These are phyloP conservation scores for Aquilaria sinensis DNA, from an alignment of 345 rosid species.

Conservation along the genomic window DNA sequence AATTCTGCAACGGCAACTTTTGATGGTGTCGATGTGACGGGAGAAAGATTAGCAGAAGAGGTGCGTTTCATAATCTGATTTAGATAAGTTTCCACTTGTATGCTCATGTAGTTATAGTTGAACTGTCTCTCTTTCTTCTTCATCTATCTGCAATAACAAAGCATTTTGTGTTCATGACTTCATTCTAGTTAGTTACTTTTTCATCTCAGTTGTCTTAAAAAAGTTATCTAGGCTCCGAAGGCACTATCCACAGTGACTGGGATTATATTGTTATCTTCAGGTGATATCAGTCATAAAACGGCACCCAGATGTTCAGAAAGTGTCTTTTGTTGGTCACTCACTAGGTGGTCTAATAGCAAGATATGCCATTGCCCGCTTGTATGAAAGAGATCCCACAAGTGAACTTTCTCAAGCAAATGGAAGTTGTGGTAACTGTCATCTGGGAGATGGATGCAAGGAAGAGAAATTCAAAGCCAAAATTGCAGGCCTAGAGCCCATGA, in stretches of 20 bases:
- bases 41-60: slow-evolving; percentile 83
- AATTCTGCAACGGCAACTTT: slow-evolving; percentile 56
- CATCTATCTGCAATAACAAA: background rate
- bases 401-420: slow-evolving; percentile 33
- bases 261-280: slow-evolving; percentile 39
- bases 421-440: slow-evolving; percentile 18
- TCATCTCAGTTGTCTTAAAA: background rate
- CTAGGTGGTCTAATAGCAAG: slow-evolving; percentile 85
- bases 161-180: background rate
- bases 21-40: slow-evolving; percentile 91
- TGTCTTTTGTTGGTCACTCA: slow-evolving; percentile 82
- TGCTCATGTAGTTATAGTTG: background rate
- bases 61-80: slow-evolving; percentile 21
- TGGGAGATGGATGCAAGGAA: slow-evolving; percentile 19
- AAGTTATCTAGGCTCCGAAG: background rate
- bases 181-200: no score
- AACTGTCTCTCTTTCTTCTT: background rate
- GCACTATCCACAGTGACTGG: slow-evolving; percentile 1
- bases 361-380: slow-evolving; percentile 79
- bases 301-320: slow-evolving; percentile 51
- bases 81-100: slow-evolving; percentile 9
- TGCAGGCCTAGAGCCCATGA: slow-evolving; percentile 74
- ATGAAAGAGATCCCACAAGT: slow-evolving; percentile 24
- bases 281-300: slow-evolving; percentile 47
- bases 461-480: slow-evolving; percentile 42